These are phyloP conservation scores for Lactarius hatsudake DNA, from an alignment of 768 basidiomycete genomes.

Conservation along the genomic window DNA sequence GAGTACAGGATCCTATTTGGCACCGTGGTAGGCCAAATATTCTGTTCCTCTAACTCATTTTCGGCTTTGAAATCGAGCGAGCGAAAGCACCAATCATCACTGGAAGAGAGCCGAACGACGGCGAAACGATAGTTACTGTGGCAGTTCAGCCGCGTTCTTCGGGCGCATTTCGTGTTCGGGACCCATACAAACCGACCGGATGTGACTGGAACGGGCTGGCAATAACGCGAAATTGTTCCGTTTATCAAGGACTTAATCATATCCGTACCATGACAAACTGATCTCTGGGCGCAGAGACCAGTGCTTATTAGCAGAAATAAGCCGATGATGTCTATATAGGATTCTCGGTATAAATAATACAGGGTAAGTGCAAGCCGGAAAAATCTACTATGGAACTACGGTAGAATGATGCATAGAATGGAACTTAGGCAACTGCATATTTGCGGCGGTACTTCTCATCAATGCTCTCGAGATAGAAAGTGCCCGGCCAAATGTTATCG, in stretches of 20 bases:
- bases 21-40: neutral
- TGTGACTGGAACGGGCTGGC: neutral
- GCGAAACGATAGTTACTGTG: neutral
- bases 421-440: conserved; percentile 44
- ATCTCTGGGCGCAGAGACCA: neutral
- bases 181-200: neutral
- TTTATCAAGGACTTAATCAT: neutral
- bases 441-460: conserved; percentile 91
- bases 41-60: neutral
- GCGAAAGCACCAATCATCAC: neutral
- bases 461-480: conserved; percentile 88
- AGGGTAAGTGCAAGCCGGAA: conserved; percentile 2
- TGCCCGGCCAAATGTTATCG: conserved; percentile 91
- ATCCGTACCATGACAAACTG: neutral
- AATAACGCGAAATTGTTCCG: neutral
- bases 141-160: neutral
- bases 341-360: conserved; percentile 17
- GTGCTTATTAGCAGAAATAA: neutral
- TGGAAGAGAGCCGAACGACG: neutral
- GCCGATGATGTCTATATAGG: conserved; percentile 15
- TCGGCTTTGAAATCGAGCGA: neutral
- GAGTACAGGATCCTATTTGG: neutral
- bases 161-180: neutral
- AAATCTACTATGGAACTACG: conserved; percentile 1
- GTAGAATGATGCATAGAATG: neutral